Evolutionary conservation across 805 yeast genomes (phyloP).

Genomic region (Saccharomyces kudriavzevii): DNA sequence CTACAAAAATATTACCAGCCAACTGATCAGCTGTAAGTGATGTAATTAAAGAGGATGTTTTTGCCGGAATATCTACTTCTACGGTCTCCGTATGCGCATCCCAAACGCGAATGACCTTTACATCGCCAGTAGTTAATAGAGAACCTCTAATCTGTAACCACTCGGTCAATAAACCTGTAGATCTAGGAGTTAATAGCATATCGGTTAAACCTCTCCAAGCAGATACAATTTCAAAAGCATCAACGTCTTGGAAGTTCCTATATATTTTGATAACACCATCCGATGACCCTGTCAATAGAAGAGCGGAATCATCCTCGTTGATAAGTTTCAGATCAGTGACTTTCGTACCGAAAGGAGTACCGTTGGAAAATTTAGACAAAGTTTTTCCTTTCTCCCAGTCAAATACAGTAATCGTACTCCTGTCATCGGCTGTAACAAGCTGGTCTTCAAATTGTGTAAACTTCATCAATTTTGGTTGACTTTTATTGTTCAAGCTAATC

Average conservation of each 20-base stretch:
- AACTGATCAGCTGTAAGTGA: conserved; percentile 91
- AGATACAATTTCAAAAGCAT: conserved; percentile 55
- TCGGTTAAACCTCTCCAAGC: conserved; percentile 94
- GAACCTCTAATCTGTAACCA: conserved; percentile 98
- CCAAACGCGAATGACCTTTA: conserved; percentile 85
- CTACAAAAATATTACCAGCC: conserved; percentile 81
- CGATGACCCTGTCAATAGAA: conserved; percentile 79
- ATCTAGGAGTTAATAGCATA: conserved; percentile 67
- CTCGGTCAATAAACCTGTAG: conserved; percentile 78
- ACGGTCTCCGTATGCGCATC: conserved; percentile 93
- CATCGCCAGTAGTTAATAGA: conserved; percentile 87
- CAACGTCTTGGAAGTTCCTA: conserved; percentile 57
- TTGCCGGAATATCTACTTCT: conserved; percentile 79
- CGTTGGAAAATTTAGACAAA: conserved; percentile 66
- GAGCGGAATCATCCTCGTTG: conserved; percentile 87
- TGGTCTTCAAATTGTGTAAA: conserved; percentile 90
- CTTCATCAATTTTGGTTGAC: conserved; percentile 70
- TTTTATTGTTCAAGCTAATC: conserved; percentile 54
- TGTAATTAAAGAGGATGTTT: conserved; percentile 83
- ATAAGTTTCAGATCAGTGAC: conserved; percentile 79
- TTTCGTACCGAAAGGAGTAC: conserved; percentile 79
- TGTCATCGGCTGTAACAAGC: conserved; percentile 71
- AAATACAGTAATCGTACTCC: conserved; percentile 76
- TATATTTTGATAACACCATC: conserved; percentile 91
- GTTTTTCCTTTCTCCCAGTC: conserved; percentile 67